Base-by-base conservation (phyloP, 768 basidiomycete genomes). In the Boletus subparvulus region DNA sequence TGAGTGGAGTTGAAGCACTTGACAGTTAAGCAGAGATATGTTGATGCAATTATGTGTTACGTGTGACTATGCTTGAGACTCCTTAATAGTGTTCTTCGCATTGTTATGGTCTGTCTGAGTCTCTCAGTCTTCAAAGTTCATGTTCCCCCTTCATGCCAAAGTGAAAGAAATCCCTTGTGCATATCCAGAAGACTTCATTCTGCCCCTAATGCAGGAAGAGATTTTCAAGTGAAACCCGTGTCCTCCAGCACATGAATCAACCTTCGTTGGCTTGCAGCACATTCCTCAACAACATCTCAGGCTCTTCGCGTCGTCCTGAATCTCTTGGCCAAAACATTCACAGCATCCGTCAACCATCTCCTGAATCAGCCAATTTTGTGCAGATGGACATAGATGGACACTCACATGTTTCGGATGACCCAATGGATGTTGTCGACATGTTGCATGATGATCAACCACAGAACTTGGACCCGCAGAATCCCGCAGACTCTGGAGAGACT, bases 191-290 rank as follows among this genome's bases (percentile, higher is more conserved):
- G 40, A 42, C 39, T 2, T 50, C 19, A 6, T 42, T 50, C 21
- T 50, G 50, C 28, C 50, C 28, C 13, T 16, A 16, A 24, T 50
- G 50, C 7, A 39, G 50, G n/a, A 50, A 42, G 30, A 50, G 50
- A 42, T 50, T 50, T 33, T 12, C 28, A 16, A 42, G 10, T 16
- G 40, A 50, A 7, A 50, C 39, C 3, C 30, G 30, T 7, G 14
- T 50, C 28, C 40, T 41, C 14, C 40, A 50, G 26, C 50, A 50
- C 12, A 50, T 50, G 50, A 50, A 50, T 19, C 50, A 50, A 32
- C 30, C 50, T 7, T 32, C 13, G 14, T 50, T 30, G 2, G 19
- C n/a, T 41, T 50, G 50, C 6, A 30, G 39, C 0, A 32, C 39
- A 19, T 11, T 42, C 30, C 30, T 32, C n/a, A 16, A 41, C 8